Evolutionary conservation across 495 filamentous ascomycete species (phyloP).

Genomic region (Penicillium canariense): DNA sequence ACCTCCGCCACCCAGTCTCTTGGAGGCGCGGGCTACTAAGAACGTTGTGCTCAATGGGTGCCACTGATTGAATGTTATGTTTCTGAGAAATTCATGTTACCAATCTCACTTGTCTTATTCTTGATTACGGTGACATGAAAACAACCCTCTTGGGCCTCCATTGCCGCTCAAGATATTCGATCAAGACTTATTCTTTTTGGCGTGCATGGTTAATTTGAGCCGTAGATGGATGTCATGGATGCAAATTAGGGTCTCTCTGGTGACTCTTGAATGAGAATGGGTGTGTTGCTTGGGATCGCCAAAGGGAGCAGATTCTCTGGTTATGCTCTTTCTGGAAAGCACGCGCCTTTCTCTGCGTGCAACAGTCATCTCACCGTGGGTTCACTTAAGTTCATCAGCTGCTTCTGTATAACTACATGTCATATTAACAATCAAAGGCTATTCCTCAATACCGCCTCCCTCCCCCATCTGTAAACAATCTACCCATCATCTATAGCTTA

Average conservation of each 20-base stretch:
- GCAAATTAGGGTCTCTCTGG: background rate
- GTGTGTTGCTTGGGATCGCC: background rate
- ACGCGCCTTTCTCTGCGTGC: background rate
- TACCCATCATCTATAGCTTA: slow-evolving; percentile 30
- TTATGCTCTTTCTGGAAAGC: background rate
- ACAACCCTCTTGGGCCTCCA: background rate
- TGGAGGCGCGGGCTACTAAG: slow-evolving; percentile 46
- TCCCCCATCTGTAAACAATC: background rate
- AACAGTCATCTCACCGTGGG: slow-evolving; percentile 12
- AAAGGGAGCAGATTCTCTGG: no score
- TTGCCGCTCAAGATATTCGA: background rate
- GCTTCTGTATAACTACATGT: slow-evolving; percentile 42
- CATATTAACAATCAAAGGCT: slow-evolving; percentile 25
- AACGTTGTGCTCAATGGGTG: slow-evolving; percentile 51
- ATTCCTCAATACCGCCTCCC: background rate
- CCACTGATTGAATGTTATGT: slow-evolving; percentile 22
- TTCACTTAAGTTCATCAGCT: slow-evolving; percentile 18
- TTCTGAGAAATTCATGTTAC: background rate
- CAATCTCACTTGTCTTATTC: background rate
- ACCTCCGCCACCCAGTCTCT: slow-evolving; percentile 53
- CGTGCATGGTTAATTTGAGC: background rate
- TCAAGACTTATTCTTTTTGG: background rate
- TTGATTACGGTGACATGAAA: background rate
- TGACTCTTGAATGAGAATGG: background rate
- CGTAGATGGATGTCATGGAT: background rate